Percentiles rank a stretch among this genome's conserved stretches.
Evolutionary conservation across 148 eudicot genomes (phyloP).

Genomic region (Bassia scoparia): DNA sequence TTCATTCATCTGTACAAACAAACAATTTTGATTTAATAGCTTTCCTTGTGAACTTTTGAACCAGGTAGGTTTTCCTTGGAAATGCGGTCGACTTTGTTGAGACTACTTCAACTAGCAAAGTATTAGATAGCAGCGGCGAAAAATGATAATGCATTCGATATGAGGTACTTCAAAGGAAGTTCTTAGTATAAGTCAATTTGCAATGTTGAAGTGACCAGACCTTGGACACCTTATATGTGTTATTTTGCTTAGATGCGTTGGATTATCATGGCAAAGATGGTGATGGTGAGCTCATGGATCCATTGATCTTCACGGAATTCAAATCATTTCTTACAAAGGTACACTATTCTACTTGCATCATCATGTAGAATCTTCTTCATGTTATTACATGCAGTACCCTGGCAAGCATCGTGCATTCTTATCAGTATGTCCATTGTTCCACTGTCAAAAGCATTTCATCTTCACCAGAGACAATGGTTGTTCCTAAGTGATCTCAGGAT

Average conservation of each 20-base stretch:
- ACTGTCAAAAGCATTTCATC: not conserved
- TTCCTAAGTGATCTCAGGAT: too few relatives aligned
- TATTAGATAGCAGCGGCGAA: slow-evolving; percentile 49
- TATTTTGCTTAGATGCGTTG: slow-evolving; percentile 48
- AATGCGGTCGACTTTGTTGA: slow-evolving; percentile 89
- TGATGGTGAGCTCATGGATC: slow-evolving; percentile 94
- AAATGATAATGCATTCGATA: slow-evolving; percentile 99
- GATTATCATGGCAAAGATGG: slow-evolving; percentile 99
- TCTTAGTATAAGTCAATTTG: not conserved
- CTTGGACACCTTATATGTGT: not conserved
- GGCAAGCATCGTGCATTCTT: not conserved
- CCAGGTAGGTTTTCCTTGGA: slow-evolving; percentile 91
- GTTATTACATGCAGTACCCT: not conserved
- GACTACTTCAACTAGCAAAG: slow-evolving; percentile 37
- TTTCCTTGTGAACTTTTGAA: slow-evolving; percentile 18
- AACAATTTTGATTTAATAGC: not conserved
- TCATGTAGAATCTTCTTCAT: not conserved
- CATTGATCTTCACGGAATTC: slow-evolving; percentile 60
- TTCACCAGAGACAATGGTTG: not conserved
- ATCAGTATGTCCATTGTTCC: not conserved
- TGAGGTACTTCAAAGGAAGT: slow-evolving; percentile 55
- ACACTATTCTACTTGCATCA: not conserved
- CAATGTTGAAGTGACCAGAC: not conserved
- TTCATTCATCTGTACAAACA: too few relatives aligned
- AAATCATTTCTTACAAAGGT: slow-evolving; percentile 90